phyloP scores from a whole-genome alignment of 768 basidiomycete genomes.

The Suillus subluteus region DNA sequence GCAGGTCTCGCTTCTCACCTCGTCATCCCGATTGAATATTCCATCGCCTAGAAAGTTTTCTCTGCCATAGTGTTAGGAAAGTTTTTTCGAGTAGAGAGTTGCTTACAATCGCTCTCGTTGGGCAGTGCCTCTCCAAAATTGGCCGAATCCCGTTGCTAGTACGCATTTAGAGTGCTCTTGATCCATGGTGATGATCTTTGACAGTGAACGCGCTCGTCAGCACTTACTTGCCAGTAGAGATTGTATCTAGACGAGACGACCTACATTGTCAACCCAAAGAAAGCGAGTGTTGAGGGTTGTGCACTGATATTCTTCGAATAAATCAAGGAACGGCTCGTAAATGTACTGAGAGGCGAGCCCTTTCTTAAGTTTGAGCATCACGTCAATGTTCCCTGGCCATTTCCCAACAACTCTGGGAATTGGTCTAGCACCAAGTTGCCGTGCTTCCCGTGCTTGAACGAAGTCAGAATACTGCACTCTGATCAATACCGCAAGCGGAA shows the following conservation, averaged over 20 bases:
- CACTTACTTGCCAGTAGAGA: neutral
- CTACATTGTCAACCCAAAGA: constrained; percentile 69
- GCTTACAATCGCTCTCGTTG: constrained; percentile 71
- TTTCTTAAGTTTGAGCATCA: constrained; percentile 58
- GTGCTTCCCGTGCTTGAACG: constrained; percentile 47
- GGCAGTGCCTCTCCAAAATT: constrained; percentile 67
- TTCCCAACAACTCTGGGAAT: constrained; percentile 65
- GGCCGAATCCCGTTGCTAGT: constrained; percentile 63
- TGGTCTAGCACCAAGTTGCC: constrained; percentile 49
- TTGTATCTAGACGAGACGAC: constrained; percentile 26
- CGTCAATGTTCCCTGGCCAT: constrained; percentile 81
- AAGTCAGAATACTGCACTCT: constrained; percentile 40
- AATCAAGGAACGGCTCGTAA: constrained; percentile 61
- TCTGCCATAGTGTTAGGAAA: constrained; percentile 27
- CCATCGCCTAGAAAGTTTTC: constrained; percentile 68
- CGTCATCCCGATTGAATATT: constrained; percentile 79
- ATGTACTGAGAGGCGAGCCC: constrained; percentile 64
- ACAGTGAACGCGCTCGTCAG: neutral
- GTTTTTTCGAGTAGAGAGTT: constrained; percentile 10
- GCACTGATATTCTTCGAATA: constrained; percentile 71
- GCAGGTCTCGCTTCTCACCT: constrained; percentile 41
- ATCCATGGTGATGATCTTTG: constrained; percentile 75
- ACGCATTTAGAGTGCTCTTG: constrained; percentile 69
- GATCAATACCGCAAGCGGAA: constrained; percentile 43
- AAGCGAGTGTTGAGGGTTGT: constrained; percentile 72